Percentiles rank a stretch among this genome's conserved stretches.
These are phyloP conservation scores for Alternaria angustiovoidea DNA, from an alignment of 2,329 filamentous ascomycete species.

Conservation along the genomic window DNA sequence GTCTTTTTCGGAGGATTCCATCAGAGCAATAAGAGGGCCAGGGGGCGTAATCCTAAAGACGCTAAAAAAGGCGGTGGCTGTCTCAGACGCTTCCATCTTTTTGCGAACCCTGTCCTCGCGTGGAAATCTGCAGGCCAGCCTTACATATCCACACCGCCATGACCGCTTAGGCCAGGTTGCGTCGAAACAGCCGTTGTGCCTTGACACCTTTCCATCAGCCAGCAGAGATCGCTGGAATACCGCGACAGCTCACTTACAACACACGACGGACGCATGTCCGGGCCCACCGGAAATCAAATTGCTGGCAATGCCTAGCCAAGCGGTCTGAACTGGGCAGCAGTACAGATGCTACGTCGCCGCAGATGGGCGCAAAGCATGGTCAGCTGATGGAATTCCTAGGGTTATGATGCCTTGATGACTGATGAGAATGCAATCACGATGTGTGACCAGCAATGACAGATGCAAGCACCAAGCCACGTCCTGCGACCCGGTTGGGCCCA, in stretches of 20 bases:
- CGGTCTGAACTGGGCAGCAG: constrained; percentile 25
- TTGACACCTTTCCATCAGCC: constrained; percentile 34
- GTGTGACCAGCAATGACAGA: constrained; percentile 25
- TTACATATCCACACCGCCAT: constrained; percentile 46
- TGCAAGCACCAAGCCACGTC: constrained; percentile 22
- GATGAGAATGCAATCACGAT: constrained; percentile 26
- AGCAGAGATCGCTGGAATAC: constrained; percentile 22
- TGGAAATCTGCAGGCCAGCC: constrained; percentile 49
- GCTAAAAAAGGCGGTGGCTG: constrained; percentile 47
- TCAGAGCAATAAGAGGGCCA: constrained; percentile 37
- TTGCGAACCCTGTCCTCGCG: constrained; percentile 46
- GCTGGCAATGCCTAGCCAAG: constrained; percentile 13
- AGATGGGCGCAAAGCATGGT: constrained; percentile 32
- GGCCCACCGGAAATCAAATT: constrained; percentile 20
- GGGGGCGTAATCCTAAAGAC: constrained; percentile 36
- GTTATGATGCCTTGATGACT: constrained; percentile 22
- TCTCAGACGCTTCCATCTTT: constrained; percentile 41
- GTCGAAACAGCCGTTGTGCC: constrained; percentile 47
- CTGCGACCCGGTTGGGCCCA: constrained; percentile 35
- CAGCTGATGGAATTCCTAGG: constrained; percentile 40
- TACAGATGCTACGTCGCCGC: constrained; percentile 27
- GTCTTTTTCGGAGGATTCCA: constrained; percentile 39
- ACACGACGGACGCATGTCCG: constrained; percentile 39
- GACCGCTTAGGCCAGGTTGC: constrained; percentile 26
- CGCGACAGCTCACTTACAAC: constrained; percentile 41